phyloP scores from a whole-genome alignment of 2,329 filamentous ascomycete species.

The Botrytis cinerea region DNA sequence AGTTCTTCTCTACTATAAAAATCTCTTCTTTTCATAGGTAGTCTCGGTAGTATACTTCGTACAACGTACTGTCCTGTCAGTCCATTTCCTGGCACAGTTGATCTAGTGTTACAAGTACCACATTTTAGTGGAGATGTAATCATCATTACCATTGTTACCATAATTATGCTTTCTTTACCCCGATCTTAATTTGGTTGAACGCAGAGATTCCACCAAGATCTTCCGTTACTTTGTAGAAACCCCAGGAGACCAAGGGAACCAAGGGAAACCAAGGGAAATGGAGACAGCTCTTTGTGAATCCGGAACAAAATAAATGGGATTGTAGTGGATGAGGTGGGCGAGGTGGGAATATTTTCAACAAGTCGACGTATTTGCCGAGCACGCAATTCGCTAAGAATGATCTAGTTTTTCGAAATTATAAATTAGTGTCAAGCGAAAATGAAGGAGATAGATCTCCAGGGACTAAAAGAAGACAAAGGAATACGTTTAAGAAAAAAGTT shows the following conservation, averaged over 20 bases:
- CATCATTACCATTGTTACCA: constrained; percentile 3
- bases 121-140: constrained; percentile 2
- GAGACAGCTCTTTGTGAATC: constrained; percentile 4
- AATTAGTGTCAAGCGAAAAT: constrained; percentile 1
- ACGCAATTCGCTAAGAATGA: constrained; percentile 18
- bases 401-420: neutral
- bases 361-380: constrained; percentile 11
- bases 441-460: constrained; percentile 2
- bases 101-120: neutral
- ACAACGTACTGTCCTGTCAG: neutral
- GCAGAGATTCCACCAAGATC: neutral
- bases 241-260: neutral
- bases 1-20: neutral
- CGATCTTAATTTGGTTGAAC: neutral
- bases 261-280: neutral
- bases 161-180: constrained; percentile 8
- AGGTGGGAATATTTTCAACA: constrained; percentile 2
- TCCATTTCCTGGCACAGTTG: neutral
- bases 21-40: constrained; percentile 3
- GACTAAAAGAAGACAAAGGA: constrained; percentile 1
- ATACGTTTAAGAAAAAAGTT: neutral
- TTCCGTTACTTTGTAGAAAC: neutral
- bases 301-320: neutral
- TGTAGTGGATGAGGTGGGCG: neutral
- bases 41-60: neutral